Evolutionary conservation across 495 filamentous ascomycete species (phyloP), one percentile per base, ranked within the genome.

Genomic region (Podospora australis): DNA sequence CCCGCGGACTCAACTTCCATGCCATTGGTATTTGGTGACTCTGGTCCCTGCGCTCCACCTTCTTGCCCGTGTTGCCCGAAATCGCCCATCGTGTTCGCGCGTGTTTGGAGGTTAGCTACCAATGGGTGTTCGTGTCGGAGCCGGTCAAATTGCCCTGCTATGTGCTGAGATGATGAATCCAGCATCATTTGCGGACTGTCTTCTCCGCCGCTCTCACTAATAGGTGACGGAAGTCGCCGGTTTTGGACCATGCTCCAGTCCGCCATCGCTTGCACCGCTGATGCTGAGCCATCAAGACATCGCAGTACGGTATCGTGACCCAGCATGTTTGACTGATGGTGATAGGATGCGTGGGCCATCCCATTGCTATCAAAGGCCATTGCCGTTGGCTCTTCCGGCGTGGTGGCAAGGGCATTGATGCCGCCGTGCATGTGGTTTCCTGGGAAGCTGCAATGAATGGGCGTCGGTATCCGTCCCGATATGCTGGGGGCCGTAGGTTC

Each of bases 191-290:
- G 55, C 14, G 61, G 53, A 17, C 43, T 52, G 29, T 69, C 71
- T 56, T 78, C 74, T 4, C 73, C 73, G 48, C 78, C 83, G 47
- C 72, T 77, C 53, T 89, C 84, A 46, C 78, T 84, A 48, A 87
- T 82, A 4, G 85, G 86, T 20, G 82, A 87, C 3, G 84, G 84
- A 6, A 87, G 72, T 28, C 79, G 77, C 14, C 78, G 70, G 48
- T 66, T 72, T 39, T 76, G 69, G 4, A 71, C 66, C 59, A 68
- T 59, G 43, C 56, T 65, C 61, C 72, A 72, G 53, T 75, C 71
- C 41, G 70, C 69, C 60, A 69, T 69, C 14, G 59, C 52, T 23
- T 54, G 53, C 2, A 51, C 38, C 1, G 57, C 52, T 4, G 51
- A 48, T 5, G 60, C 59, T 4, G 65, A 53, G 53, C 67, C 65